Base-by-base conservation (phyloP, 148 eudicot species). In the Camellia sinensis region DNA sequence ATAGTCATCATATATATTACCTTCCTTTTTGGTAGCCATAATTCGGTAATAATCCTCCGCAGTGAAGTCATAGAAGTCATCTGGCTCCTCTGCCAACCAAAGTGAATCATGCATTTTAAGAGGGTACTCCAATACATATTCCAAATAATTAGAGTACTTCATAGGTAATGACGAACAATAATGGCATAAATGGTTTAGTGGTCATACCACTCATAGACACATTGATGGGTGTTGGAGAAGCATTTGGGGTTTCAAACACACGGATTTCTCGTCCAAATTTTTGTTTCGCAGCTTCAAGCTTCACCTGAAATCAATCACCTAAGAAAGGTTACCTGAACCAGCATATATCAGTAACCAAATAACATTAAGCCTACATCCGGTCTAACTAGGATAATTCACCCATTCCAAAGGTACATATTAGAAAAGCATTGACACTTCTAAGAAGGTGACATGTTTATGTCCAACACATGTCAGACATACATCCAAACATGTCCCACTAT, bases 11-110 rank as follows among this genome's bases (percentile, higher is more conserved):
- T 73, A 71, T 8, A 50, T 3, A 60, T 71, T 85, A 91, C 94
- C 94, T 83, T 85, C 91, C 83, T 93, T 95, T 81, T 88, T 93
- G 60, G 87, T 82, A 67, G 82, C 82, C 85, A 90, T 14, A 45
- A 93, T 84, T 44, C 84, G 86, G 68, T 82, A 88, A 84, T 90
- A 95, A 79, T 95, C 98, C 75, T 87, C 97, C 8, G 94, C 76
- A 2, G 93, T 93, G 80, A 95, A 89, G 67, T 95, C 97, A 76
- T 83, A 91, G 57, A 93, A 89, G 22, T 93, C 97, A 78, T 95
- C 97, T 56, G 89, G 59, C 57, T 90, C 97, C 83, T 95, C 97
- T 78, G 90, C 74, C 57, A 78, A 82, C 7, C 8, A 82, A 84
- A 29, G 22, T 29, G 52, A 64, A 37, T 6, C 18, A 78, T 63